Evolutionary conservation across 2,329 filamentous ascomycete genomes (phyloP), one percentile per base, ranked within the genome.

Genomic region (Pleochaeta shiraiana): DNA sequence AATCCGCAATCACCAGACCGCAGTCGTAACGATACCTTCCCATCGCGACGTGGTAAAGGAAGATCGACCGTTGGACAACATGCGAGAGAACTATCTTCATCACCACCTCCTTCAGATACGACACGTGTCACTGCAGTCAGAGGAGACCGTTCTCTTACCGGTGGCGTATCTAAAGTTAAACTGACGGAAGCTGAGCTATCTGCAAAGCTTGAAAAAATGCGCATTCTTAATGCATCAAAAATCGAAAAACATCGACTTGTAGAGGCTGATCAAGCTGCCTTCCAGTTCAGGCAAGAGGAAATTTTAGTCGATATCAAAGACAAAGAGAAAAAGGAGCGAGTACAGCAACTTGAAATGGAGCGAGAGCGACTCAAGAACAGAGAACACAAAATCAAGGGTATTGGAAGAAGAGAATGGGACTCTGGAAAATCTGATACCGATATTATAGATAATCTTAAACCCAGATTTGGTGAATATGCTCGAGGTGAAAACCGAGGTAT

Each of bases 221-320:
- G 79, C 67, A 77, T 84, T 68, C 81, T 83, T 65, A 85, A 84
- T 64, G 80, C 79, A 5, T 77, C 80, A 62, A 77, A 82, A 16
- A 77, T 78, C 9, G 82, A 81, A 9, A 81, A 82, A 0, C 83
- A 87, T 70, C 81, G 80, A 0, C 78, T 83, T 30, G 83, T 83
- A n/a, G 81, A 86, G 74, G 83, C 82, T n/a, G 84, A 87, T 68
- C 79, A 81, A 64, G 83, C 82, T 2, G 80, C 79, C 0, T 86
- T 85, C 71, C 78, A 83, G 34, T 37, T 33, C 65, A 78, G 83
- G n/a, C 84, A 87, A 70, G 79, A 80, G 37, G 74, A 81, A 11
- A 79, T 81, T 0, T 78, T 78, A 26, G 76, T 79, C 68, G 78
- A 81, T 65, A 75, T 79, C 65, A 63, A 50, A 39, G 67, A 68